A percentile compares a stretch with the other conserved stretches of the same genome.
Conservation (phyloP, 768 basidiomycete genomes). For the Coprinellus micaceus region DNA sequence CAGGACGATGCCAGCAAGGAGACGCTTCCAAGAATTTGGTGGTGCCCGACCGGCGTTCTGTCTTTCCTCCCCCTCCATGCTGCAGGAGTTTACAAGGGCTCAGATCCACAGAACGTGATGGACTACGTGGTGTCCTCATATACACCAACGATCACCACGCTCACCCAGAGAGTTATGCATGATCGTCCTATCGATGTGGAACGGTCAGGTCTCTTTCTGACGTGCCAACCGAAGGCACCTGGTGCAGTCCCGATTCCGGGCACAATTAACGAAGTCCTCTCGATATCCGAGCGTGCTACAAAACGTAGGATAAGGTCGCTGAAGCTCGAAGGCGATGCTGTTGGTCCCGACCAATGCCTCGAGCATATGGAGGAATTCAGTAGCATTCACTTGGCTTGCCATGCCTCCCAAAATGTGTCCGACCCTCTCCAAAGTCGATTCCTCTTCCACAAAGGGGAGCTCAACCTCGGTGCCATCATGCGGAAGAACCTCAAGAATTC, state of each 20-base stretch:
- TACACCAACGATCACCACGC: constrained; percentile 10
- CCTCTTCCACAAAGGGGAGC: constrained; percentile 16
- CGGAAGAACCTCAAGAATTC: constrained; percentile 4
- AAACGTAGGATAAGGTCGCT: not conserved
- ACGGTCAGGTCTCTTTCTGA: constrained; percentile 1
- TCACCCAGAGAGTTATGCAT: constrained; percentile 5
- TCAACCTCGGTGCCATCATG: constrained; percentile 14
- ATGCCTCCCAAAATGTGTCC: constrained; percentile 24
- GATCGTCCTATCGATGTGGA: not conserved
- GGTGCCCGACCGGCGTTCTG: constrained; percentile 26
- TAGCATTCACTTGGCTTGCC: constrained; percentile 34
- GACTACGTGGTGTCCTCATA: constrained; percentile 19
- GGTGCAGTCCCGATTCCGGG: constrained; percentile 6
- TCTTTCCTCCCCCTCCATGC: constrained; percentile 35
- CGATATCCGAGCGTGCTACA: not conserved
- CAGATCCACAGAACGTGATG: not conserved
- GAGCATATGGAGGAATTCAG: not conserved
- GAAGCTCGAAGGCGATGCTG: not conserved
- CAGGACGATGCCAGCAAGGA: not conserved
- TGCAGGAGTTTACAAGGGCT: constrained; percentile 25
- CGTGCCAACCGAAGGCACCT: constrained; percentile 8
- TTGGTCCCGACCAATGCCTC: not conserved
- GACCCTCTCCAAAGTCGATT: constrained; percentile 22
- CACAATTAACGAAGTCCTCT: constrained; percentile 5
- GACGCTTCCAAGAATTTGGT: constrained; percentile 13